Percentiles rank a stretch among this genome's conserved stretches.
Evolutionary conservation across 1,284 basidiomycete species (phyloP).

Genomic region (Neonothopanus nambi): DNA sequence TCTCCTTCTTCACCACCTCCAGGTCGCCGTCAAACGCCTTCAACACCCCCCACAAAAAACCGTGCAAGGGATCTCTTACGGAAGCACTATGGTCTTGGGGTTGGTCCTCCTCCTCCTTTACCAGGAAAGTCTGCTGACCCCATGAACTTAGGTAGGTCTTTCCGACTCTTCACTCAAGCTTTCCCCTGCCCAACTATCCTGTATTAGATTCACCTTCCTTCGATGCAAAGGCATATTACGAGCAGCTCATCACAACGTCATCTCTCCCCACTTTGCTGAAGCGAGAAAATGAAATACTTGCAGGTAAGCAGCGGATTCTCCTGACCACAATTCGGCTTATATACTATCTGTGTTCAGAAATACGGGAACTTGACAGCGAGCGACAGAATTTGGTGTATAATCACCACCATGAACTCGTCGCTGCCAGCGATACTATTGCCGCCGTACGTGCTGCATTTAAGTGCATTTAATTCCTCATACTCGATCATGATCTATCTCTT

Average conservation of each 20-base stretch:
- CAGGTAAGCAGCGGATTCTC: slow-evolving; percentile 42
- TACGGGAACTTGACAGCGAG: slow-evolving; percentile 84
- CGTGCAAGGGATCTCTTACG: slow-evolving; percentile 76
- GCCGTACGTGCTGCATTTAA: slow-evolving; percentile 56
- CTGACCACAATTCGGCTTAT: slow-evolving; percentile 3
- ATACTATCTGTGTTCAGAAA: slow-evolving; percentile 50
- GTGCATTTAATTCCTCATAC: neutral
- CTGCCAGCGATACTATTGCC: slow-evolving; percentile 88
- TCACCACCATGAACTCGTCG: slow-evolving; percentile 92
- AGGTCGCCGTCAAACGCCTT: slow-evolving; percentile 13
- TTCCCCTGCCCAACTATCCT: neutral
- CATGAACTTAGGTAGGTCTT: slow-evolving; percentile 70
- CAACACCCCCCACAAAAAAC: slow-evolving; percentile 40
- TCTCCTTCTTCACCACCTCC: no score
- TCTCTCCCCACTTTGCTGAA: slow-evolving; percentile 71
- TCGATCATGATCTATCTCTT: neutral
- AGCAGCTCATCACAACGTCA: slow-evolving; percentile 80
- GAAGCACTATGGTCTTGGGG: slow-evolving; percentile 81
- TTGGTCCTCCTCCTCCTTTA: slow-evolving; percentile 59
- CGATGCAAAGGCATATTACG: slow-evolving; percentile 79
- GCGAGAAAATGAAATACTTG: slow-evolving; percentile 75
- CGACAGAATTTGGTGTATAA: slow-evolving; percentile 91
- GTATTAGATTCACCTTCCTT: slow-evolving; percentile 76
- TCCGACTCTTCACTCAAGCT: neutral
- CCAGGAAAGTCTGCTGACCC: slow-evolving; percentile 58